Base-by-base conservation (phyloP, 139 green algal genomes). In the Gonium pectorale region DNA sequence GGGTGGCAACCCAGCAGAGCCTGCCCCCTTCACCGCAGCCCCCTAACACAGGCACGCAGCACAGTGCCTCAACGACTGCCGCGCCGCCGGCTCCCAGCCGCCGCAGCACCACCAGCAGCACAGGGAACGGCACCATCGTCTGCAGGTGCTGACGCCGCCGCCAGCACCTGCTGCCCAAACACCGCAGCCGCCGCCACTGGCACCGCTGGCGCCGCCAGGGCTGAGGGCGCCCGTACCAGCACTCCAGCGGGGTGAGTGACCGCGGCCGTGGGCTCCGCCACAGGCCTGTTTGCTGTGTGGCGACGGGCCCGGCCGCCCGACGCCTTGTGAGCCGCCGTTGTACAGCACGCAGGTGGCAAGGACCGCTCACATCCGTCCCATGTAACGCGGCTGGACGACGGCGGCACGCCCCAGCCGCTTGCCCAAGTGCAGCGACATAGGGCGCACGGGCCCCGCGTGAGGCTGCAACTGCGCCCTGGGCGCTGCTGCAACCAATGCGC, bases 81-180 rank as follows among this genome's bases (percentile, higher is more conserved):
- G 8, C 56, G 21, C 56, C 56, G 21, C 56, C 15, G 56, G 56
- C 56, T 64, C 56, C 56, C 56, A 64, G 56, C 56, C 56, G 56
- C 56, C 56, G 56, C 56, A 64, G 56, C 56, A n/a, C n/a, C n/a
- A 64, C 21, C 56, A 64, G 56, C 56, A 64, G 56, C 56, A 64
- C 5, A 64, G 56, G 56, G 21, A 64, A 64, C 56, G 56, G 56
- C 56, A 64, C 56, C 56, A 21, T 13, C n/a, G 56, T 64, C 56
- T 64, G 56, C 56, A 64, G 56, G 56, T 64, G 56, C 56, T 64
- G 56, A 64, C 56, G 56, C 56, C 56, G 56, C 15, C 56, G 15
- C 56, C 56, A 21, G 56, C 56, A 64, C 56, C 56, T 64, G 56
- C 56, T 64, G 56, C 56, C 56, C 56, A 64, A 64, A 64, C 56